Base-by-base conservation (phyloP, 192 early-diverging fungal genomes). In the Backusella australiensis region DNA sequence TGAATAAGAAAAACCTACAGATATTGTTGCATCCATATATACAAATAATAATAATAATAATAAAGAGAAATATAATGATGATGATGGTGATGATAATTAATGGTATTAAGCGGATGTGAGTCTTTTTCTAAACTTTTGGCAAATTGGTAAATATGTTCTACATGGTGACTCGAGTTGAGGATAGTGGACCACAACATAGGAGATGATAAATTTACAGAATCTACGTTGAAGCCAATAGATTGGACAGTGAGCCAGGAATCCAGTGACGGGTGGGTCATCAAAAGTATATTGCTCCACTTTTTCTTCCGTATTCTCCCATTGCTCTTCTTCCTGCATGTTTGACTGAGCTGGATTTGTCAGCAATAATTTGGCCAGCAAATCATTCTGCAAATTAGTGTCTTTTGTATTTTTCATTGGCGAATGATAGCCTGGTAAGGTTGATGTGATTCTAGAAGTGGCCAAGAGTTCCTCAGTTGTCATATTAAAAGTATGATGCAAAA, bases 391-490 rank as follows among this genome's bases (percentile, higher is more conserved):
- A 65, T 4, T 15, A 42, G 38, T 21, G 0, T 65, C 34, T 74
- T 35, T 38, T n/a, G 52, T 34, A 23, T 53, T 15, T 19, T 4
- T 36, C 15, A 38, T 23, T 36, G 52, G 53, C 3, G 36, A 21
- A 36, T 38, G 19, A 15, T 23, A 63, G 17, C 52, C 34, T 29
- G 36, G 53, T 38, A 59, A 6, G 0, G 6, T 19, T 9, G 70
- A 44, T 4, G 70, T 19, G 14, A 44, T 39, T 53, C 12, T 39
- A 32, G 70, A 72, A 5, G 38, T 72, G 6, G 59, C 32, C 1
- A 75, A 36, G 3, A 75, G 38, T 49, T 75, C 36, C 32, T 75
- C 41, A 17, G 74, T 67, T 38, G 41, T 75, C 74, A 75, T 75
- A 3, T 32, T 63, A 32, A 75, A 34, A 0, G 77, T 74, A 23